Conservation (phyloP, 257 asterid species). For the Lithospermum erythrorhizon region DNA sequence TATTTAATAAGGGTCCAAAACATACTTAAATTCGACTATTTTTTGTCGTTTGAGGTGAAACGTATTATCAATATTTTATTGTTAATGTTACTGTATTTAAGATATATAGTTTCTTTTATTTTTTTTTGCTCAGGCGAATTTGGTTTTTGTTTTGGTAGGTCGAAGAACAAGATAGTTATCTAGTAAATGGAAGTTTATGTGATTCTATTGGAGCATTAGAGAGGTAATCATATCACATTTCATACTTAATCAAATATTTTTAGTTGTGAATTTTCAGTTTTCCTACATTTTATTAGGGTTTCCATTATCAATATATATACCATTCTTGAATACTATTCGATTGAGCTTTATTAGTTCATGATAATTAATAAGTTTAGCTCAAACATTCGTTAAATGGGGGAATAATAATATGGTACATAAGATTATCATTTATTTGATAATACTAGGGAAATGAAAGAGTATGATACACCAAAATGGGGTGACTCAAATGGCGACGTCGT, state of each 20-base stretch:
- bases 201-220: slow-evolving; percentile 14
- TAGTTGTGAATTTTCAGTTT: slow-evolving; percentile 5
- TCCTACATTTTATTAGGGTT: slow-evolving; percentile 37
- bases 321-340: slow-evolving; percentile 6
- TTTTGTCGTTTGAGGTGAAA: slow-evolving; percentile 13
- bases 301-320: slow-evolving; percentile 15
- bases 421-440: background rate
- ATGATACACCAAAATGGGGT: too few species aligned
- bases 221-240: slow-evolving; percentile 30
- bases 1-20: slow-evolving; percentile 35
- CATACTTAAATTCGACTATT: slow-evolving; percentile 20
- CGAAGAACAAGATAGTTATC: slow-evolving; percentile 11
- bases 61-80: slow-evolving; percentile 4
- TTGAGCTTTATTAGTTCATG: slow-evolving; percentile 10
- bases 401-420: slow-evolving; percentile 8
- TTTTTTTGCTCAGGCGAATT: slow-evolving; percentile 12
- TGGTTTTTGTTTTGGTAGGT: slow-evolving; percentile 27
- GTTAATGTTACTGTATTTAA: slow-evolving; percentile 15
- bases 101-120: slow-evolving; percentile 3
- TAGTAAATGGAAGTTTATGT: slow-evolving; percentile 24
- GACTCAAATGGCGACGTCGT: background rate
- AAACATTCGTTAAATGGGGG: background rate
- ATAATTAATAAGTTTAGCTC: background rate
- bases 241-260: background rate
- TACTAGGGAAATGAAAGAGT: too few species aligned